phyloP scores from a whole-genome alignment of 805 yeast genomes.

The Limtongozyma cylindracea region DNA sequence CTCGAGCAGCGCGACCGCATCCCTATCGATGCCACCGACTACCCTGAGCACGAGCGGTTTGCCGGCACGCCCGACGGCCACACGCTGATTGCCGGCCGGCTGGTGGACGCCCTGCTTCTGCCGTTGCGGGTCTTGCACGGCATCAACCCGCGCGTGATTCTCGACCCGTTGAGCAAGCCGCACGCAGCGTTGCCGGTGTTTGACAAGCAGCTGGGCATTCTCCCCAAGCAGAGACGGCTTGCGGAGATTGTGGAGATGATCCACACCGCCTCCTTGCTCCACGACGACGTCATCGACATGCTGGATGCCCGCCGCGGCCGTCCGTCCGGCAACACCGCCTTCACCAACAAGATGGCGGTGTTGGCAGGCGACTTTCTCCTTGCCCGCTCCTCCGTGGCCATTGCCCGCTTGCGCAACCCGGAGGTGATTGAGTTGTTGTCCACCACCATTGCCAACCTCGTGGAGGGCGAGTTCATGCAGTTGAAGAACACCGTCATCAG shows the following conservation, averaged over 20 bases:
- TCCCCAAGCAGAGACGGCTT: constrained; percentile 83
- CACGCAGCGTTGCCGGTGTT: constrained; percentile 42
- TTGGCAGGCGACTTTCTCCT: constrained; percentile 89
- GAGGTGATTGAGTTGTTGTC: constrained; percentile 92
- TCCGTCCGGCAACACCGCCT: constrained; percentile 81
- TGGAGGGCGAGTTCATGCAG: constrained; percentile 98
- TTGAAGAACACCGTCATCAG: constrained; percentile 68
- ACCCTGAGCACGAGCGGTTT: constrained; percentile 36
- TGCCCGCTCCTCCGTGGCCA: constrained; percentile 90
- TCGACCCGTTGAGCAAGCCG: constrained; percentile 68
- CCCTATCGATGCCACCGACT: constrained; percentile 35
- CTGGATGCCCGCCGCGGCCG: constrained; percentile 76
- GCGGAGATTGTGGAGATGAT: constrained; percentile 98
- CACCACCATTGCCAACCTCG: constrained; percentile 87
- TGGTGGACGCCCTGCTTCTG: constrained; percentile 38
- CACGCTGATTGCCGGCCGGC: constrained; percentile 31
- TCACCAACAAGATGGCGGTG: constrained; percentile 92
- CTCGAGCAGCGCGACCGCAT: constrained; percentile 36
- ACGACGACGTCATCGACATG: constrained; percentile 90
- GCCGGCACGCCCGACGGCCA: constrained; percentile 28
- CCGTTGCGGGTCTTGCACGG: constrained; percentile 77
- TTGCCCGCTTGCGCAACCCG: constrained; percentile 83
- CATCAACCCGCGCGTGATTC: constrained; percentile 57
- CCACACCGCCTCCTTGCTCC: constrained; percentile 86
- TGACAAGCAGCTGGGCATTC: constrained; percentile 42